A percentile compares a stretch with the other conserved stretches of the same genome.
phyloP scores from a whole-genome alignment of 2,329 filamentous ascomycete genomes.

The Periconia sp. region DNA sequence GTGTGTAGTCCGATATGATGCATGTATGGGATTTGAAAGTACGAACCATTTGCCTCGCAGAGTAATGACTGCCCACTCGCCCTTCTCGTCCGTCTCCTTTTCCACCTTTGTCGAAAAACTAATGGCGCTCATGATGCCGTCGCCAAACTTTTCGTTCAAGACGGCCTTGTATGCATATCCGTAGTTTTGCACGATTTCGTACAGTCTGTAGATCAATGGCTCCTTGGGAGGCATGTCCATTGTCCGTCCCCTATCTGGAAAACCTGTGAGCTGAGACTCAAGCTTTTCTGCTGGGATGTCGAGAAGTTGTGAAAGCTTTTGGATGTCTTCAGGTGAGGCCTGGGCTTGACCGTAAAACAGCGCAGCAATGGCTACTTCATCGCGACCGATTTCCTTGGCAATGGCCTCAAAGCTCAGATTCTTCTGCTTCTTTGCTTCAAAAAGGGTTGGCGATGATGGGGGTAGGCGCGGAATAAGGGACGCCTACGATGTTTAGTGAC shows the following conservation, averaged over 20 bases:
- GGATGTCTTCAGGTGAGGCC: slow-evolving; percentile 69
- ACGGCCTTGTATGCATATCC: slow-evolving; percentile 95
- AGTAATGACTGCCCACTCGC: slow-evolving; percentile 84
- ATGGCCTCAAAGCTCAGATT: slow-evolving; percentile 79
- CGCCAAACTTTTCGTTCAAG: slow-evolving; percentile 81
- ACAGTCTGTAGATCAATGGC: slow-evolving; percentile 85
- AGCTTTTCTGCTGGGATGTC: slow-evolving; percentile 61
- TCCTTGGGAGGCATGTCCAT: slow-evolving; percentile 84
- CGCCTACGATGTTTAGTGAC: slow-evolving; percentile 49
- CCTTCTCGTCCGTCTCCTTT: slow-evolving; percentile 86
- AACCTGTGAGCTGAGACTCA: slow-evolving; percentile 65
- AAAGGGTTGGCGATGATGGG: slow-evolving; percentile 70
- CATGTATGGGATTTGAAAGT: neutral
- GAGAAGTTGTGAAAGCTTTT: slow-evolving; percentile 67
- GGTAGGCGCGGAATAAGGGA: slow-evolving; percentile 71
- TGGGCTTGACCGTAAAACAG: slow-evolving; percentile 88
- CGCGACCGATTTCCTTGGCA: slow-evolving; percentile 70
- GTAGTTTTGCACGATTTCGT: slow-evolving; percentile 96
- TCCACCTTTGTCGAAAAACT: slow-evolving; percentile 88
- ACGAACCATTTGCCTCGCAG: slow-evolving; percentile 79
- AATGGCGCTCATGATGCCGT: slow-evolving; percentile 95
- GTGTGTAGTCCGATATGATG: neutral
- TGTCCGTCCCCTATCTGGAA: slow-evolving; percentile 77
- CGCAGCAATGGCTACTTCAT: slow-evolving; percentile 82
- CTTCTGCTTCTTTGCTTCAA: slow-evolving; percentile 76